These are phyloP conservation scores for Kazachstania sp. DNA, from an alignment of 1,139 yeast genomes.

Conservation along the genomic window DNA sequence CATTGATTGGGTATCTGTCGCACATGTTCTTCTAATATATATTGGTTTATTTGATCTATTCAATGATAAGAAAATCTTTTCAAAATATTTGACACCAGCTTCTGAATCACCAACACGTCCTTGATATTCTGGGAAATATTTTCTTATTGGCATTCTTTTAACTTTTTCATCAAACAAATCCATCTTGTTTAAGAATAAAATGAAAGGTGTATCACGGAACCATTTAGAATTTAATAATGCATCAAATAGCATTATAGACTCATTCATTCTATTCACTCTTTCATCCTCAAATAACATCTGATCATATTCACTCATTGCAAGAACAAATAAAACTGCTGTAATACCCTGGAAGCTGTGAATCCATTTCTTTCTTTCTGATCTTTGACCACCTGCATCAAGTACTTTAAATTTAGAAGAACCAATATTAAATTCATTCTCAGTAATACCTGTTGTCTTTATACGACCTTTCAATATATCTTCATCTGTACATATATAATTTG, in stretches of 20 bases:
- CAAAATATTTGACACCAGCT: slow-evolving; percentile 60
- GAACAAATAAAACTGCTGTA: slow-evolving; percentile 82
- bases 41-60: slow-evolving; percentile 64
- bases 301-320: slow-evolving; percentile 88
- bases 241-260: slow-evolving; percentile 76
- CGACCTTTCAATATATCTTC: slow-evolving; percentile 83
- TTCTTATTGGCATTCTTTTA: slow-evolving; percentile 50
- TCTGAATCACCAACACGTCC: slow-evolving; percentile 58
- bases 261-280: slow-evolving; percentile 83
- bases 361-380: slow-evolving; percentile 93
- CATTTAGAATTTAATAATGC: slow-evolving; percentile 78
- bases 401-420: slow-evolving; percentile 63
- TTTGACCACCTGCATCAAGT: slow-evolving; percentile 95
- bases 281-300: slow-evolving; percentile 88
- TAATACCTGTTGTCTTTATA: slow-evolving; percentile 91
- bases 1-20: slow-evolving; percentile 87
- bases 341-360: slow-evolving; percentile 91
- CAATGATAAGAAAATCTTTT: slow-evolving; percentile 49
- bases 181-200: slow-evolving; percentile 78
- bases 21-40: slow-evolving; percentile 89
- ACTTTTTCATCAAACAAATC: slow-evolving; percentile 75
- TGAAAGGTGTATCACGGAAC: slow-evolving; percentile 82
- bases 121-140: slow-evolving; percentile 63
- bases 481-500: slow-evolving; percentile 62
- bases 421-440: slow-evolving; percentile 73